Conservation (phyloP, 2,329 filamentous ascomycete genomes). For the Hypoxylon sp. region DNA sequence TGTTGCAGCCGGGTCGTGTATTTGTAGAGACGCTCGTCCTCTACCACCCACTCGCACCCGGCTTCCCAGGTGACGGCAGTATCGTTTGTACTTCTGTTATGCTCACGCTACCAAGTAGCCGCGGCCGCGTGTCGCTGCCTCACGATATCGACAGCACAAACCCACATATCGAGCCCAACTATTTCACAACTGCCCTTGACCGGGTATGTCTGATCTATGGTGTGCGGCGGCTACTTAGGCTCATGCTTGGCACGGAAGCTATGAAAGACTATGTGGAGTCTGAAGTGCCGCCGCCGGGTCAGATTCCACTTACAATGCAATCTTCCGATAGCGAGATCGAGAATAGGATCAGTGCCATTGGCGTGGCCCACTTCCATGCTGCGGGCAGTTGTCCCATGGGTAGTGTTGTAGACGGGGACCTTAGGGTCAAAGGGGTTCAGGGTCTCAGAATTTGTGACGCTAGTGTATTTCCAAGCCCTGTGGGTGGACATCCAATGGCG, state of each 20-base stretch:
- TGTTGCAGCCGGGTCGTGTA: conserved; percentile 25
- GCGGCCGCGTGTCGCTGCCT: conserved; percentile 12
- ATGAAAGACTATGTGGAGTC: conserved; percentile 49
- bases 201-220: conserved; percentile 48
- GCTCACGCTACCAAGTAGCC: conserved; percentile 23
- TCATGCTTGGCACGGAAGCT: conserved; percentile 44
- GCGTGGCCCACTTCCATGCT: conserved; percentile 50
- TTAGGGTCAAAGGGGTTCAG: conserved; percentile 57
- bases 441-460: conserved; percentile 59
- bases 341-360: conserved; percentile 37
- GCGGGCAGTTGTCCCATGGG: conserved; percentile 55
- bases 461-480: conserved; percentile 55
- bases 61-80: conserved; percentile 19
- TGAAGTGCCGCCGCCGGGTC: conserved; percentile 40
- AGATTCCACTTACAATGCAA: conserved; percentile 36
- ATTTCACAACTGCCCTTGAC: conserved; percentile 50
- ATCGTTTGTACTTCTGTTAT: conserved; percentile 15
- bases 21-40: conserved; percentile 27
- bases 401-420: conserved; percentile 56
- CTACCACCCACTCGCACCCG: conserved; percentile 21
- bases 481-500: conserved; percentile 65
- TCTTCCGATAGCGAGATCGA: conserved; percentile 53
- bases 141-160: conserved; percentile 3
- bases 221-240: conserved; percentile 45
- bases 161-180: conserved; percentile 50